Conservation (phyloP, 2,329 filamentous ascomycete genomes). For the Chaetomium sp. region DNA sequence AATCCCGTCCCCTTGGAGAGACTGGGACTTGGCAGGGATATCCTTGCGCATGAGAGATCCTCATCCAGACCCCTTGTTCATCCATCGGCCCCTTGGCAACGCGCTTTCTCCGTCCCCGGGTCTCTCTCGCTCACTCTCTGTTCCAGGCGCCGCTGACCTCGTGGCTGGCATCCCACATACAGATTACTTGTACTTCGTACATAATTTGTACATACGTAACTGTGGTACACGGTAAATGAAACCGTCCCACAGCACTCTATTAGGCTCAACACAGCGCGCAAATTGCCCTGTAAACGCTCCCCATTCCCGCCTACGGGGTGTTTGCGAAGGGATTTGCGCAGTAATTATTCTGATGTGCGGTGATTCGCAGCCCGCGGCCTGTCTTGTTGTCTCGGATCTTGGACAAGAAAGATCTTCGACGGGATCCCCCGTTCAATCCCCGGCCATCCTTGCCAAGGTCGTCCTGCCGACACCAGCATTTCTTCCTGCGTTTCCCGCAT, state of each 20-base stretch:
- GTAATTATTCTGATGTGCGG: slow-evolving; percentile 29
- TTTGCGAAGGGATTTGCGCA: slow-evolving; percentile 23
- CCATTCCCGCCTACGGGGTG: slow-evolving; percentile 9
- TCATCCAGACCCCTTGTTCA: slow-evolving; percentile 30
- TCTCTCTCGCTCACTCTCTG: slow-evolving; percentile 7
- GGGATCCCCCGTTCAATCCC: slow-evolving; percentile 28
- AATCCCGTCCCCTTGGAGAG: slow-evolving; percentile 32
- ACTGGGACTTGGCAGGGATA: slow-evolving; percentile 26
- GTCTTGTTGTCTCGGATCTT: slow-evolving; percentile 28
- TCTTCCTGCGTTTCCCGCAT: slow-evolving; percentile 19
- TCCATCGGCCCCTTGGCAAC: slow-evolving; percentile 27
- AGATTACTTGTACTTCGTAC: too few species aligned
- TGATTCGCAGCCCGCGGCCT: slow-evolving; percentile 18
- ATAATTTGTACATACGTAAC: neutral
- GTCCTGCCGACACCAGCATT: slow-evolving; percentile 17
- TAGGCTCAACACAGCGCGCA: slow-evolving; percentile 31
- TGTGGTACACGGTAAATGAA: slow-evolving; percentile 25
- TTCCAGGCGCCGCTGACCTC: slow-evolving; percentile 12
- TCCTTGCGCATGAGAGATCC: slow-evolving; percentile 30
- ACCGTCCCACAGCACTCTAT: slow-evolving; percentile 30
- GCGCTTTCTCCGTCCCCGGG: slow-evolving; percentile 19
- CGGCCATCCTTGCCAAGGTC: slow-evolving; percentile 19
- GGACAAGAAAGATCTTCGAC: slow-evolving; percentile 22
- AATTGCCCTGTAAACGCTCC: slow-evolving; percentile 20
- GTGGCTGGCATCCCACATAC: slow-evolving; percentile 24